These are phyloP conservation scores for Wallemia hederae DNA, from an alignment of 1,284 basidiomycete genomes.

Conservation along the genomic window DNA sequence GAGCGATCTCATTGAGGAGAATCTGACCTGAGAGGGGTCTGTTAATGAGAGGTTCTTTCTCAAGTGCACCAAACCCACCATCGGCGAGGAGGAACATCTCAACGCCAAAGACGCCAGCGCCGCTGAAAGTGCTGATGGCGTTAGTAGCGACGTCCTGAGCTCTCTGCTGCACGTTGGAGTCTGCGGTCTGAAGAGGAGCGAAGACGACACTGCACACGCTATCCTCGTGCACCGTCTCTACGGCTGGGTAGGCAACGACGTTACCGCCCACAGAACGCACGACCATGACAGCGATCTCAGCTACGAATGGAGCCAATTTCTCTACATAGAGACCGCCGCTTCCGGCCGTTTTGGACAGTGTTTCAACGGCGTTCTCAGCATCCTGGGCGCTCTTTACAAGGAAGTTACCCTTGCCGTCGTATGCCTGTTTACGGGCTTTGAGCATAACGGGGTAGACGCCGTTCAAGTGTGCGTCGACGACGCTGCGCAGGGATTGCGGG, in stretches of 20 bases:
- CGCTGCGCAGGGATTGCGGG: constrained; percentile 3
- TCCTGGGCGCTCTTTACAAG: constrained; percentile 28
- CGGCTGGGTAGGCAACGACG: constrained; percentile 59
- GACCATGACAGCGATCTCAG: constrained; percentile 93
- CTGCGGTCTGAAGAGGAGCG: constrained; percentile 38
- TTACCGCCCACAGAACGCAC: constrained; percentile 49
- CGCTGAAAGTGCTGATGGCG: constrained; percentile 49
- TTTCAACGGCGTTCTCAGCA: constrained; percentile 32
- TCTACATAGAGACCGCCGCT: constrained; percentile 49
- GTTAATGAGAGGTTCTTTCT: neutral
- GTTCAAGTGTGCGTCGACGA: constrained; percentile 24
- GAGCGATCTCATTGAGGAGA: constrained; percentile 88
- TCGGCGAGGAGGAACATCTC: constrained; percentile 85
- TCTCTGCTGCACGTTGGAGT: constrained; percentile 20
- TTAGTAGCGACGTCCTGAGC: constrained; percentile 52
- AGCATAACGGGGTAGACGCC: constrained; percentile 83
- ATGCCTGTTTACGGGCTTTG: constrained; percentile 77
- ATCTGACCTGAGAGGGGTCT: constrained; percentile 27
- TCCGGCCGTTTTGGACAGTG: constrained; percentile 17
- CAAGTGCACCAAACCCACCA: constrained; percentile 25
- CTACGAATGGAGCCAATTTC: constrained; percentile 64
- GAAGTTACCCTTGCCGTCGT: constrained; percentile 86
- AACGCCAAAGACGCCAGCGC: constrained; percentile 88
- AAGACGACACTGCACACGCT: constrained; percentile 82
- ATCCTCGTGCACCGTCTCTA: constrained; percentile 85